These are phyloP conservation scores for Eimeria maxima DNA, from an alignment of 169 alveolate genomes.

Conservation along the genomic window DNA sequence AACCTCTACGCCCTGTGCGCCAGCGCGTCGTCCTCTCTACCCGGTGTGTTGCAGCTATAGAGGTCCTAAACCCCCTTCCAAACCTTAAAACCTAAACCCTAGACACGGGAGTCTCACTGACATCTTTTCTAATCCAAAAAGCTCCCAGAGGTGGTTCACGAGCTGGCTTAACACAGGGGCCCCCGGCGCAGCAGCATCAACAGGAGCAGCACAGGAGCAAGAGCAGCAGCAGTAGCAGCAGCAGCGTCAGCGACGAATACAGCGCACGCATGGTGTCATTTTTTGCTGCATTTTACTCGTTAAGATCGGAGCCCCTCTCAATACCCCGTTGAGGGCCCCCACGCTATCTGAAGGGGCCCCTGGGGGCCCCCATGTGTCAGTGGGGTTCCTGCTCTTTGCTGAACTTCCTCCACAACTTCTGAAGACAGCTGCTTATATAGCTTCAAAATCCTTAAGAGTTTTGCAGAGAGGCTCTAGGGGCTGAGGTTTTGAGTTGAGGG, in stretches of 20 bases:
- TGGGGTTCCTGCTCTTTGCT: not conserved
- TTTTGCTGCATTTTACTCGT: not conserved
- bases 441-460: not conserved
- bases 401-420: no score
- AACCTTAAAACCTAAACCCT: slow-evolving; percentile 34
- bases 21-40: not conserved
- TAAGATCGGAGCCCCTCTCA: not conserved
- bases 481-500: slow-evolving; percentile 1
- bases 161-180: not conserved
- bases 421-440: not conserved
- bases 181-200: no score
- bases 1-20: not conserved
- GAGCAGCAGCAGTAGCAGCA: not conserved
- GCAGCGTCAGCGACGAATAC: not conserved
- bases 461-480: not conserved
- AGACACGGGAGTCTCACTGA: not conserved
- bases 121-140: not conserved
- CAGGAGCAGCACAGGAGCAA: no score
- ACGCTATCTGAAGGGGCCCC: not conserved
- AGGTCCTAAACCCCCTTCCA: not conserved
- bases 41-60: not conserved
- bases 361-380: slow-evolving; percentile 3
- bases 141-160: not conserved
- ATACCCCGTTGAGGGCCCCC: not conserved
- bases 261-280: not conserved